These are phyloP conservation scores for Botrytis hyacinthi DNA, from an alignment of 2,329 filamentous ascomycete species.

Conservation along the genomic window DNA sequence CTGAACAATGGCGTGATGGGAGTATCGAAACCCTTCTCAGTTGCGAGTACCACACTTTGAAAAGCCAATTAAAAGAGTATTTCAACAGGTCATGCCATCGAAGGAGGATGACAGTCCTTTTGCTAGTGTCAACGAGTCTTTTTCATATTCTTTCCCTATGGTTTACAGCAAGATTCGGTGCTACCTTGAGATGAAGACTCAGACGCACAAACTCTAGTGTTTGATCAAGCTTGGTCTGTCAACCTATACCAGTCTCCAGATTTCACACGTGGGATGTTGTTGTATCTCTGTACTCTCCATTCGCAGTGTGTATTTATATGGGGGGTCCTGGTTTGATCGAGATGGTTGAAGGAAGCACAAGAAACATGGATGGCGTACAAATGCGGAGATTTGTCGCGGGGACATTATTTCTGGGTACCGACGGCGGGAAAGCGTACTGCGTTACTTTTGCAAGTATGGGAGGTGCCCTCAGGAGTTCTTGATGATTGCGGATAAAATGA, in stretches of 20 bases:
- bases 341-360: neutral
- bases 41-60: neutral
- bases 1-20: neutral
- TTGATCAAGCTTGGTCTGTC: neutral
- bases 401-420: neutral
- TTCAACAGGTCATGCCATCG: neutral
- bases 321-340: neutral
- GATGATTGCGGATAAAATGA: neutral
- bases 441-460: neutral
- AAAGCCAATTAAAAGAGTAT: neutral
- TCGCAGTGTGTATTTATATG: neutral
- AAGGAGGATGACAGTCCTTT: neutral
- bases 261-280: neutral
- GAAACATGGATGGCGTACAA: neutral
- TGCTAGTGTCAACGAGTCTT: neutral
- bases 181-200: neutral
- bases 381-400: conserved; percentile 3
- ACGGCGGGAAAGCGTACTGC: neutral
- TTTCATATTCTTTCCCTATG: neutral
- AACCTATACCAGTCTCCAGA: conserved; percentile 4
- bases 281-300: neutral
- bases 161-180: neutral
- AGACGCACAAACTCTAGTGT: neutral
- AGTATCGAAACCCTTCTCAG: neutral
- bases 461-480: neutral